These are phyloP conservation scores for Colletotrichum sp. DNA, from an alignment of 2,329 filamentous ascomycete species.

Conservation along the genomic window DNA sequence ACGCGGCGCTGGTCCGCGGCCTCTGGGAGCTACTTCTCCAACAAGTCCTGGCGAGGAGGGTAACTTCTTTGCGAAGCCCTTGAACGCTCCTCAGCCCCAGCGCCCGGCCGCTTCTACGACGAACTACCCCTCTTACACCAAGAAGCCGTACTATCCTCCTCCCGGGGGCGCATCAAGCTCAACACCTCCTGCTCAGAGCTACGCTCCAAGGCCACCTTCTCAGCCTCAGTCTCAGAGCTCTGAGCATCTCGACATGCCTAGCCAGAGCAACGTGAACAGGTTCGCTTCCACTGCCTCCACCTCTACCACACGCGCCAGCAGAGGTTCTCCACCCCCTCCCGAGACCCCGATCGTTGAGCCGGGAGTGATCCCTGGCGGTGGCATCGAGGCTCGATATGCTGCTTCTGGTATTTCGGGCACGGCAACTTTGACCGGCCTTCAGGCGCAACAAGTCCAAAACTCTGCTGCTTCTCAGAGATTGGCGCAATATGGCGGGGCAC, in stretches of 20 bases:
- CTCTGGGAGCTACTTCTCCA: constrained; percentile 73
- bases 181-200: constrained; percentile 23
- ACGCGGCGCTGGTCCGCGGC: constrained; percentile 80
- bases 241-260: constrained; percentile 42
- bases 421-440: constrained; percentile 78
- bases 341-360: constrained; percentile 87
- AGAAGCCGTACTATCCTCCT: constrained; percentile 66
- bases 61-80: constrained; percentile 76
- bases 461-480: constrained; percentile 82
- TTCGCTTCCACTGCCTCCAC: constrained; percentile 86
- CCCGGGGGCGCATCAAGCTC: constrained; percentile 40
- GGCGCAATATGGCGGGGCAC: constrained; percentile 72
- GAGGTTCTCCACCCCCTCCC: constrained; percentile 92
- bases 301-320: constrained; percentile 88
- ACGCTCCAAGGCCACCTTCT: constrained; percentile 32
- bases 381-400: constrained; percentile 90
- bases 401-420: constrained; percentile 89
- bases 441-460: constrained; percentile 66
- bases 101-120: constrained; percentile 44
- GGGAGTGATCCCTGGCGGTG: constrained; percentile 72
- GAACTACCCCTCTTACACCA: constrained; percentile 56
- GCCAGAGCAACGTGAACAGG: constrained; percentile 60
- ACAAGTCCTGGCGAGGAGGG: constrained; percentile 80
- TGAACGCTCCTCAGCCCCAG: constrained; percentile 50
- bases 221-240: constrained; percentile 34